A percentile compares a stretch with the other conserved stretches of the same genome.
phyloP scores from a whole-genome alignment of 1,139 yeast genomes.

The Kurtzmaniella quercitrusa region DNA sequence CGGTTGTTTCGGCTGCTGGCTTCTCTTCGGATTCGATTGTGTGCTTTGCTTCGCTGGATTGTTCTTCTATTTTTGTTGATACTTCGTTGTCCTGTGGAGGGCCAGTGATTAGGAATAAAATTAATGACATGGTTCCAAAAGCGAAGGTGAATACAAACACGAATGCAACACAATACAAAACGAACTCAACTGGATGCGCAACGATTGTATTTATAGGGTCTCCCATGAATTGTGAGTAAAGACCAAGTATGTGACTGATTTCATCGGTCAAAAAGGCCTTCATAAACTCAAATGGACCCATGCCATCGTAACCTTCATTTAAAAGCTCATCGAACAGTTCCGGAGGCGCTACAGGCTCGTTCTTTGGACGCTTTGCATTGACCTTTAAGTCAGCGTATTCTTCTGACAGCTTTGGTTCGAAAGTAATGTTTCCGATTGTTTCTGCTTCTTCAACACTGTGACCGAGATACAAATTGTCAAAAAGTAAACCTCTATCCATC shows the following conservation, averaged over 20 bases:
- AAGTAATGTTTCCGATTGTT: conserved; percentile 72
- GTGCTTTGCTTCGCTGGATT: neutral
- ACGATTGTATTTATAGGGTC: conserved; percentile 42
- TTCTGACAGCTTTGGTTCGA: conserved; percentile 52
- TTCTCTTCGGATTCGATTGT: conserved; percentile 5
- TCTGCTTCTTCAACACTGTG: conserved; percentile 83
- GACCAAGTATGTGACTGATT: conserved; percentile 24
- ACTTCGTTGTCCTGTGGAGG: conserved; percentile 2
- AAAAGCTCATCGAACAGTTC: conserved; percentile 34
- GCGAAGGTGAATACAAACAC: conserved; percentile 34
- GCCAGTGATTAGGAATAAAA: conserved; percentile 17
- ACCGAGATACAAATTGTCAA: conserved; percentile 84
- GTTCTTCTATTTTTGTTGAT: conserved; percentile 1
- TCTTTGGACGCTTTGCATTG: conserved; percentile 35
- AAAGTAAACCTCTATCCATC: conserved; percentile 68
- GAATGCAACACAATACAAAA: conserved; percentile 41
- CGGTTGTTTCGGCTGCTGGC: conserved; percentile 15
- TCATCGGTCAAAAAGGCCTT: conserved; percentile 19
- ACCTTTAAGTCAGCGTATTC: conserved; percentile 44
- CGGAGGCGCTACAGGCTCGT: conserved; percentile 40
- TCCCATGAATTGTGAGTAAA: conserved; percentile 31
- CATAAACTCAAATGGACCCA: conserved; percentile 15
- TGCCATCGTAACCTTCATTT: conserved; percentile 18
- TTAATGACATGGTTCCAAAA: conserved; percentile 38
- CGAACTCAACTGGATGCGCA: conserved; percentile 46